Evolutionary conservation across 2,329 filamentous ascomycete species (phyloP).

Genomic region (Colletotrichum costaricense): DNA sequence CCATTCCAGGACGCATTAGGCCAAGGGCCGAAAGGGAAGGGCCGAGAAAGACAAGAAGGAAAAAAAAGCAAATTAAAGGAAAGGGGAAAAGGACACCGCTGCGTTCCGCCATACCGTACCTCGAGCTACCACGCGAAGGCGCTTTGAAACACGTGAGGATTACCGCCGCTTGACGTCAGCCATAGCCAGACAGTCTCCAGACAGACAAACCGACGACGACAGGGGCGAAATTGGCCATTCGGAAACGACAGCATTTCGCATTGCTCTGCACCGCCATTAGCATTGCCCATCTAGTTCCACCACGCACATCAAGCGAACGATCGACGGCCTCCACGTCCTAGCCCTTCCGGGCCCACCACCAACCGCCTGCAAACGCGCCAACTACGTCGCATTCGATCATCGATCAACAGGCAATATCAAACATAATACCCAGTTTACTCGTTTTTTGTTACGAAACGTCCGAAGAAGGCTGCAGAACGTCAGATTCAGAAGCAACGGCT

Average conservation of each 20-base stretch:
- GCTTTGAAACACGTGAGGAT: constrained; percentile 29
- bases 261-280: constrained; percentile 2
- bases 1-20: constrained; percentile 6
- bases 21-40: constrained; percentile 29
- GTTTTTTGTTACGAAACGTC: constrained; percentile 20
- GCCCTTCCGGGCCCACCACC: neutral
- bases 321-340: constrained; percentile 4
- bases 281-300: neutral
- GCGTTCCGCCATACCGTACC: neutral
- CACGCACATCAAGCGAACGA: neutral
- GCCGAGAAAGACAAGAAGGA: neutral
- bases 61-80: neutral
- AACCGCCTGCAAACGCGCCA: constrained; percentile 7
- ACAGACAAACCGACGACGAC: neutral
- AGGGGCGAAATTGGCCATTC: constrained; percentile 11
- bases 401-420: constrained; percentile 18
- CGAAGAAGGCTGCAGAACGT: neutral
- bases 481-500: neutral
- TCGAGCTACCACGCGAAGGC: constrained; percentile 12
- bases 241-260: constrained; percentile 3
- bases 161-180: constrained; percentile 28
- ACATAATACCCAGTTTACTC: constrained; percentile 22
- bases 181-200: neutral
- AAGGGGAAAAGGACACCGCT: neutral
- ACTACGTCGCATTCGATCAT: constrained; percentile 28